Base-by-base conservation (phyloP, 495 filamentous ascomycete species). In the Penicillium waksmanii region DNA sequence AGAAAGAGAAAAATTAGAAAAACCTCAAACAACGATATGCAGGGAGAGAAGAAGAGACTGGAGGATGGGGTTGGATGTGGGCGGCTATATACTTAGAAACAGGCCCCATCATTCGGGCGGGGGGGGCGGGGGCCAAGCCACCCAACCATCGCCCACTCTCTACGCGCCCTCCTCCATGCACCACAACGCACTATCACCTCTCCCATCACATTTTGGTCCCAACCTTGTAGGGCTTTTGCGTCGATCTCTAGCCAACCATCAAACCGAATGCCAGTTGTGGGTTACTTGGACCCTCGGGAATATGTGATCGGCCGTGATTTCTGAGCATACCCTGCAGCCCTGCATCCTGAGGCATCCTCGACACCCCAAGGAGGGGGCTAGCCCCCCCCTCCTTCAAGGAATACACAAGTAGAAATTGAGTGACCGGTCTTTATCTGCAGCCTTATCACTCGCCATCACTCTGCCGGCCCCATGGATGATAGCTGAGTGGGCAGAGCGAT, bases 1-100 rank as follows among this genome's bases (percentile, higher is more conserved):
- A 78, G 69, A 72, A 74, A 51, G 33, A 60, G 56, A 63, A 56
- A 64, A 72, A 71, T 67, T 65, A 72, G 63, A 63, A 69, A 66
- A 68, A 66, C 63, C 60, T 68, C 61, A 78, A 76, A 73, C 71
- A 75, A 66, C 65, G 61, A 53, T 63, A 60, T 69, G 60, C 53
- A 65, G 66, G 58, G 58, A 59, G 56, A 58, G 36, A 51, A 44
- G 60, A 67, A 59, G 57, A 38, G 49, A 38, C 42, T 9, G 34
- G 38, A 53, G 50, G 46, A 51, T 9, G 27, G 35, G 51, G 47
- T 42, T 51, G 58, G 62, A 53, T 12, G 55, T 58, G 68, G 60
- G 74, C 74, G 75, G 67, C 73, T 79, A 77, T 78, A 77, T 79
- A 77, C 64, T 67, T 51, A 44, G 54, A 33, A 27, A 57, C 46